Evolutionary conservation across 1,284 basidiomycete genomes (phyloP), one percentile per base, ranked within the genome.

Genomic region (Cryptococcus sp.): DNA sequence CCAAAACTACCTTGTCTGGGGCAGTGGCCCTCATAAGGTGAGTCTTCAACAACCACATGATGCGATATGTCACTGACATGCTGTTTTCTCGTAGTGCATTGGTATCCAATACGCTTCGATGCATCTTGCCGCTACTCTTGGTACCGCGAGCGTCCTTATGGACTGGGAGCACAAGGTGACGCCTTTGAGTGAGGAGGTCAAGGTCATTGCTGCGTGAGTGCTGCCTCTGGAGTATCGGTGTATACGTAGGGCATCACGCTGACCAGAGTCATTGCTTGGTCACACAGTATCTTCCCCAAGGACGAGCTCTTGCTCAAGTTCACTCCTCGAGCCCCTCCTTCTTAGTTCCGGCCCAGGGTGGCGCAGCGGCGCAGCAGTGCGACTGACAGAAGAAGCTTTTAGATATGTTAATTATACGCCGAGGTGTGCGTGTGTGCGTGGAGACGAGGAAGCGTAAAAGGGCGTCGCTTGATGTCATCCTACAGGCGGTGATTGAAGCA

Each of bases 1-100:
- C 48, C 89, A 91, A 80, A 96, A 98, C 81, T 99, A 92, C 78
- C 86, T 99, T 64, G 92, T 98, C 27, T 99, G 94, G 78, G 95
- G 95, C 57, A 87, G 86, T 64, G 95, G 95, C 10, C 92, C 94
- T 53, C 93, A 95, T 80, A 87, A 87, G 71, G 75, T 77, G 55
- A 58, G 68, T 58, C 16, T 16, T 20, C 22, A 19, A 16, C 15
- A 17, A 23, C 44, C 11, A 16, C 17, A 16, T 11, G 0, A 17
- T 39, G 10, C 40, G 31, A 50, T 45, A 17, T 51, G n/a, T 11
- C n/a, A 20, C 22, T 22, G 23, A 50, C 17, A 47, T 46, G n/a
- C 45, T 46, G 35, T 47, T 31, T 38, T 50, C 49, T n/a, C 45
- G 27, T 53, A 76, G 73, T 97, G 94, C 80, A 94, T 97, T 64